Evolutionary conservation across 352 stramenopile species (phyloP).

Genomic region (Phytophthora podocarpi): DNA sequence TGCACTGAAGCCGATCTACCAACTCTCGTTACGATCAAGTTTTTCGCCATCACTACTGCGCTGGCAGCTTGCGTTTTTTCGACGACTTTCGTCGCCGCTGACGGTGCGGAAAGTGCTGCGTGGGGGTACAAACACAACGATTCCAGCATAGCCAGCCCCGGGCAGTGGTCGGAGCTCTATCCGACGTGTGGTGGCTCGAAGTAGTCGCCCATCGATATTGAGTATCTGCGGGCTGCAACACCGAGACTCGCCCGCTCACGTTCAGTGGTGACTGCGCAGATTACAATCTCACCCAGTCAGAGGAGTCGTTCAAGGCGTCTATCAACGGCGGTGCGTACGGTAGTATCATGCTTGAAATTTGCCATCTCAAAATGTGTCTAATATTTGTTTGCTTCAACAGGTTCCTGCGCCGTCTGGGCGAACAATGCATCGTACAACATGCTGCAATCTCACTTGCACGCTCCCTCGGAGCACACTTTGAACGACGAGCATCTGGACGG

Average conservation of each 20-base stretch:
- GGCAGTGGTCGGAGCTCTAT: conserved; percentile 28
- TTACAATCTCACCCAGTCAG: conserved; percentile 25
- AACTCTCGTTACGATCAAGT: conserved; percentile 17
- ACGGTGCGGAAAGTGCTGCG: background rate
- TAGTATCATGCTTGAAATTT: too few species aligned
- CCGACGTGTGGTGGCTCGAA: conserved; percentile 27
- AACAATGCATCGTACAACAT: conserved; percentile 27
- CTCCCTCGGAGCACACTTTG: conserved; percentile 54
- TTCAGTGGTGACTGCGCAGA: conserved; percentile 24
- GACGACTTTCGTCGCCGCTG: conserved; percentile 4
- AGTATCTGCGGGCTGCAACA: background rate
- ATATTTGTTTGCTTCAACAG: conserved; percentile 9
- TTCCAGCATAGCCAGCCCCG: conserved; percentile 13
- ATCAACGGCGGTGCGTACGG: conserved; percentile 23
- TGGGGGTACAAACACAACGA: conserved; percentile 33
- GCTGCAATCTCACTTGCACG: conserved; percentile 48
- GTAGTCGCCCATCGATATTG: conserved; percentile 38
- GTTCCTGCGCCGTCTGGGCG: conserved; percentile 18
- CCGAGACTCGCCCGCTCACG: conserved; percentile 13
- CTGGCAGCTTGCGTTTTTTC: conserved; percentile 12
- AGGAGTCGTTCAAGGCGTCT: conserved; percentile 27
- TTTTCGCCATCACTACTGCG: conserved; percentile 10
- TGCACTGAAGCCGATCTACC: conserved; percentile 7
- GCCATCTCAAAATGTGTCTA: too few species aligned
- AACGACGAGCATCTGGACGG: conserved; percentile 40